A percentile compares a stretch with the other conserved stretches of the same genome.
These are phyloP conservation scores for Sapria himalayana DNA, from an alignment of 345 rosid genomes.

Conservation along the genomic window DNA sequence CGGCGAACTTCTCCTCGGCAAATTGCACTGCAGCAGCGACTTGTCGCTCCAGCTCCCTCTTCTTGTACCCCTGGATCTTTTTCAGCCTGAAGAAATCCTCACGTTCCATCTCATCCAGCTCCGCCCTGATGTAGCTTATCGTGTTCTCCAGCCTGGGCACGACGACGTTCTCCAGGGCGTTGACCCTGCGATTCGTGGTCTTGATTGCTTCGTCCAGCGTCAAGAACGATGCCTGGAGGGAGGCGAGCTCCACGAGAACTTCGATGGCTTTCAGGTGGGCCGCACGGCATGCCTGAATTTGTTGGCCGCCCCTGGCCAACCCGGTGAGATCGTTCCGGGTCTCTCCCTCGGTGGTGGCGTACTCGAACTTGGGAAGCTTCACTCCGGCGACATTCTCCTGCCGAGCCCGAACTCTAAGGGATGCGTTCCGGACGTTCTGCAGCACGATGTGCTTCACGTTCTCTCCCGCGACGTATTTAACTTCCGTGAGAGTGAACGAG, in stretches of 20 bases:
- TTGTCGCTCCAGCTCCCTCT: constrained; percentile 51
- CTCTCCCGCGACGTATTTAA: constrained; percentile 78
- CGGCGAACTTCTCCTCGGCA: constrained; percentile 50
- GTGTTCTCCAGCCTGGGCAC: constrained; percentile 80
- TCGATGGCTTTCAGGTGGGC: constrained; percentile 78
- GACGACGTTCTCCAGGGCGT: constrained; percentile 81
- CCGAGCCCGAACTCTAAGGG: constrained; percentile 60
- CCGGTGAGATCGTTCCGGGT: constrained; percentile 83
- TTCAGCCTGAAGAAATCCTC: constrained; percentile 85
- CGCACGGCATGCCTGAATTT: constrained; percentile 69
- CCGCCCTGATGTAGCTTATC: constrained; percentile 61
- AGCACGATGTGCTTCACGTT: constrained; percentile 62
- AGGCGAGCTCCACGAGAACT: constrained; percentile 87
- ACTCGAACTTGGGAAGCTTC: constrained; percentile 75
- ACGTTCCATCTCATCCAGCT: constrained; percentile 85
- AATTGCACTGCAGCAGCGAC: constrained; percentile 26
- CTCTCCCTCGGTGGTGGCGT: constrained; percentile 62
- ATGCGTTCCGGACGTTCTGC: constrained; percentile 66
- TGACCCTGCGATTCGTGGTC: constrained; percentile 85
- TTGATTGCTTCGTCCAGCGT: constrained; percentile 91
- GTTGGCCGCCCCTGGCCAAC: constrained; percentile 90
- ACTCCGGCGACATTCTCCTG: constrained; percentile 79
- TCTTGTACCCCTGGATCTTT: constrained; percentile 76
- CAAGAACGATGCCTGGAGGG: constrained; percentile 79
- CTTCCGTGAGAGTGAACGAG: constrained; percentile 63